Evolutionary conservation across 2,329 filamentous ascomycete species (phyloP).

Genomic region (Zasmidium cellare): DNA sequence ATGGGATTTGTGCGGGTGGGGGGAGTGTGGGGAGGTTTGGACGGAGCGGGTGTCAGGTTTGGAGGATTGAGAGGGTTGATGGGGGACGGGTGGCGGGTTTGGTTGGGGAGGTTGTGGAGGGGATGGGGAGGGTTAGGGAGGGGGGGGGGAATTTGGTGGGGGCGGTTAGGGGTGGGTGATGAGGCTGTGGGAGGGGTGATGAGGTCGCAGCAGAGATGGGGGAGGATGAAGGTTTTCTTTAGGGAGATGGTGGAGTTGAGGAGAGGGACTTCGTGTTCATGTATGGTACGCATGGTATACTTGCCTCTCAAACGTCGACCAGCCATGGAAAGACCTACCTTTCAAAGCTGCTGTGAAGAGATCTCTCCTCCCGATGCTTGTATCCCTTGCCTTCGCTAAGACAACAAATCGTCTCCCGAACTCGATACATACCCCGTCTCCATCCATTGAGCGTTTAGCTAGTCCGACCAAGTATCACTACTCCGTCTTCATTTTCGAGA

Average conservation of each 20-base stretch:
- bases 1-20: constrained; percentile 22
- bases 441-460: constrained; percentile 27
- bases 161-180: not conserved
- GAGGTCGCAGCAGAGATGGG: too few relatives aligned
- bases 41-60: constrained; percentile 21
- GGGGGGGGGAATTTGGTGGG: not conserved
- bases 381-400: constrained; percentile 19
- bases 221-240: too few relatives aligned
- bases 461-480: constrained; percentile 25
- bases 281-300: too few relatives aligned
- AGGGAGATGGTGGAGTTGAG: too few relatives aligned
- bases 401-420: constrained; percentile 21
- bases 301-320: too few relatives aligned
- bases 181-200: too few relatives aligned
- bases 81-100: not conserved
- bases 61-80: constrained; percentile 15
- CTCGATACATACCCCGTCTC: constrained; percentile 27
- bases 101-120: not conserved
- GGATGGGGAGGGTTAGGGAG: not conserved
- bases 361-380: constrained; percentile 19
- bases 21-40: constrained; percentile 14
- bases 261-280: too few relatives aligned
- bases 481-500: constrained; percentile 15
- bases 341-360: too few relatives aligned
- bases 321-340: too few relatives aligned